Evolutionary conservation across 1,284 basidiomycete genomes (phyloP).

Genomic region (Agaricales sp.): DNA sequence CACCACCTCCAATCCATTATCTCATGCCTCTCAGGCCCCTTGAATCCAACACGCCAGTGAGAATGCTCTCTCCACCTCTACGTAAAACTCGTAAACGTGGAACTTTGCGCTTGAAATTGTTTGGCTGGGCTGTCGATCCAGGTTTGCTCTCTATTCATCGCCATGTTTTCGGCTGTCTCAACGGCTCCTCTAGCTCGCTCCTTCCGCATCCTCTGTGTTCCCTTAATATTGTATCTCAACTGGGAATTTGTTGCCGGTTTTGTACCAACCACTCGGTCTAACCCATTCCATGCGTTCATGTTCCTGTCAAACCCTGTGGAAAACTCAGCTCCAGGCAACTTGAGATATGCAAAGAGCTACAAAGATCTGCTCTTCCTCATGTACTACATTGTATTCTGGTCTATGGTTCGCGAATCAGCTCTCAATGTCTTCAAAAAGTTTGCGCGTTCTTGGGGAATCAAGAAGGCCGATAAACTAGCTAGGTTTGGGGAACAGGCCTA

Average conservation of each 20-base stretch:
- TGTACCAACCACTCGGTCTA: constrained; percentile 31
- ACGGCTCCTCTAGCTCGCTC: constrained; percentile 43
- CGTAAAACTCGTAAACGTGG: neutral
- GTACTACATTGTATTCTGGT: constrained; percentile 89
- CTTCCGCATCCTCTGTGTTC: constrained; percentile 65
- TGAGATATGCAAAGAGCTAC: constrained; percentile 70
- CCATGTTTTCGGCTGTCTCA: neutral
- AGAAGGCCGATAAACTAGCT: constrained; percentile 57
- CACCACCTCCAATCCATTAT: constrained; percentile 3
- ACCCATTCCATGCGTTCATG: constrained; percentile 72
- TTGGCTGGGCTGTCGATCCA: constrained; percentile 71
- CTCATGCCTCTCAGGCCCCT: constrained; percentile 9
- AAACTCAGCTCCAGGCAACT: constrained; percentile 39
- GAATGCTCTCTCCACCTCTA: neutral
- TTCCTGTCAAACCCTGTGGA: constrained; percentile 66
- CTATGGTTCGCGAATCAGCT: constrained; percentile 78
- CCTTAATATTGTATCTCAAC: constrained; percentile 62
- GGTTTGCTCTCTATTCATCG: constrained; percentile 18
- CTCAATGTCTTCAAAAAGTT: constrained; percentile 68
- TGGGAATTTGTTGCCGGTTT: constrained; percentile 45
- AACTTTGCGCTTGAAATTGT: constrained; percentile 13
- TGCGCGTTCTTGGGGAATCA: constrained; percentile 64
- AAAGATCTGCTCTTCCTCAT: constrained; percentile 76
- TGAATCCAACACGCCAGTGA: neutral
- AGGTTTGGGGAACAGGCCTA: constrained; percentile 90